Conservation (phyloP, 164 flowering plant genomes). For the Magnolia kwangsiensis region DNA sequence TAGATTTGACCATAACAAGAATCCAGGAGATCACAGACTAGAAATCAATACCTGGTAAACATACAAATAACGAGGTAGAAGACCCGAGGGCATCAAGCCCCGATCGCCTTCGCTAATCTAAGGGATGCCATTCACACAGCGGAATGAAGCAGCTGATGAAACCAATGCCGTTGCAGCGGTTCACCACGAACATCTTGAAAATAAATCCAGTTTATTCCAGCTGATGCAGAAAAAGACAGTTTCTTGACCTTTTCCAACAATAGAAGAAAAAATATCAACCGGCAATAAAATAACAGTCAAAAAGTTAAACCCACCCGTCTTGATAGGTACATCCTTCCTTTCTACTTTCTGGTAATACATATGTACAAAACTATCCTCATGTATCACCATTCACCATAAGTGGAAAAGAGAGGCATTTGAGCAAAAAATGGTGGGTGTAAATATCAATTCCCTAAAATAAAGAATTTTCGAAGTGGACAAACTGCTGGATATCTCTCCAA, state of each 20-base stretch:
- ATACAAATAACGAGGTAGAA: neutral
- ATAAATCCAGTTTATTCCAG: conserved; percentile 31
- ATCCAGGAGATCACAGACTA: neutral
- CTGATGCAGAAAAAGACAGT: conserved; percentile 6
- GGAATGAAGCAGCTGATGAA: conserved; percentile 44
- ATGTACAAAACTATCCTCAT: neutral
- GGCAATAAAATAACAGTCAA: neutral
- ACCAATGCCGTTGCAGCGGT: conserved; percentile 23
- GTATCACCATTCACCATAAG: neutral
- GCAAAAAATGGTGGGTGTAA: neutral
- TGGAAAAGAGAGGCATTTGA: neutral
- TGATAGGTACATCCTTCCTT: neutral
- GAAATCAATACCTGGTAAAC: conserved; percentile 4
- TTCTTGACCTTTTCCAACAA: conserved; percentile 23
- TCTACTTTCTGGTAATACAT: neutral
- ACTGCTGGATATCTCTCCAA: neutral
- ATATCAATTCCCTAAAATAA: neutral
- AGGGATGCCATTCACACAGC: conserved; percentile 77
- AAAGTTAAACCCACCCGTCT: neutral
- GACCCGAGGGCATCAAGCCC: conserved; percentile 31
- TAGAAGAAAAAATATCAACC: neutral
- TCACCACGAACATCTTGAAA: conserved; percentile 47
- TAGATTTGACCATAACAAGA: neutral
- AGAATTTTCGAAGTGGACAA: conserved; percentile 8
- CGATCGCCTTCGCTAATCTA: conserved; percentile 38